Evolutionary conservation across 2,329 filamentous ascomycete genomes (phyloP).

Genomic region (Trichoderma citrinoviride): DNA sequence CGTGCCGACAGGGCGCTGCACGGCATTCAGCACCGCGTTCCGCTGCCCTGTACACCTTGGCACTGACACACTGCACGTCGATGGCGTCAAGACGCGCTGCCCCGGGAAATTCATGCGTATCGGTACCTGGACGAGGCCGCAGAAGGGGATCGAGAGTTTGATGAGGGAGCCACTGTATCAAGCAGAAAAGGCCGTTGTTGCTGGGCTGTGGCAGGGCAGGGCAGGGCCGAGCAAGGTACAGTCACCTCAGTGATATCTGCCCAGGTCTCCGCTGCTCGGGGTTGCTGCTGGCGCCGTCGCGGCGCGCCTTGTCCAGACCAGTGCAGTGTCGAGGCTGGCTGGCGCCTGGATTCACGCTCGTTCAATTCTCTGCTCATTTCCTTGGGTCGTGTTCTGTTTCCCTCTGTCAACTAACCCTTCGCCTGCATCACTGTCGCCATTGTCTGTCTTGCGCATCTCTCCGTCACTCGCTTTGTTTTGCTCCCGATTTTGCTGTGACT

Average conservation of each 20-base stretch:
- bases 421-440: not conserved
- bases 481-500: slow-evolving; percentile 1
- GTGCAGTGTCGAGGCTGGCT: too few species aligned
- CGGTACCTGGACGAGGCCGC: not conserved
- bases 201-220: not conserved
- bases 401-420: not conserved
- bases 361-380: not conserved
- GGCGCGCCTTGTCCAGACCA: slow-evolving; percentile 9
- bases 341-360: slow-evolving; percentile 5
- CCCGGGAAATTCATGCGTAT: not conserved
- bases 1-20: not conserved
- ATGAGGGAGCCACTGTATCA: not conserved
- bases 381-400: not conserved
- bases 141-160: slow-evolving; percentile 3
- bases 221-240: too few species aligned
- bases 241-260: not conserved
- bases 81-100: slow-evolving; percentile 5
- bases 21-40: not conserved
- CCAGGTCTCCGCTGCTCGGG: not conserved
- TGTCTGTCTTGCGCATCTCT: not conserved
- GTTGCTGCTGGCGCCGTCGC: not conserved
- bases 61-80: too few species aligned
- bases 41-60: not conserved
- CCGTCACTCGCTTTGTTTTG: slow-evolving; percentile 11
- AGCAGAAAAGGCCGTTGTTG: not conserved